Evolutionary conservation across 202 grass and related monocot species (phyloP), one percentile per base, ranked within the genome.

Genomic region (Panicum hallii): DNA sequence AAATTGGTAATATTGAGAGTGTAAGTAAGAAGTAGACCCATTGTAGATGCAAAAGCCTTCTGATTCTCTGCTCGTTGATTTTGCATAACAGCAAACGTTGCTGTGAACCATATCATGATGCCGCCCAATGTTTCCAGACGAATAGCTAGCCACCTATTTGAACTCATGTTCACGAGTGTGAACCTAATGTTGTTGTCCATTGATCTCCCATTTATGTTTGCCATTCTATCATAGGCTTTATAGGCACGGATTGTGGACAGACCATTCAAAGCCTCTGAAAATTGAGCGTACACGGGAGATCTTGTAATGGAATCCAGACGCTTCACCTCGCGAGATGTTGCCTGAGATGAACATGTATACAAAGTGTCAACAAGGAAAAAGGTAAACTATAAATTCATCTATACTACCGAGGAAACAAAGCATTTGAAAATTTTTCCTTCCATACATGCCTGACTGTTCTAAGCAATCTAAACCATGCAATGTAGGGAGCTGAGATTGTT

Each of bases 131-230:
- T 99, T 81, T 99, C 97, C 77, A 99, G 92, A 45, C 97, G 97
- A 82, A 99, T 99, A 28, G 76, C 97, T 56, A 99, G 82, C 97
- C 97, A 99, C 60, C 97, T 88, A 84, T 99, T 99, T 79, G 88
- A 80, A 75, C 97, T 81, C 88, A 96, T 96, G 66, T 94, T 99
- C 56, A 99, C 97, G 2, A 99, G 90, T 56, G 96, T 99, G 84
- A 77, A 99, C 86, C 96, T 94, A 66, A 96, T 86, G 86, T 99
- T 99, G 82, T 96, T 99, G 73, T 99, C 96, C 96, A 99, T 99
- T 88, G 96, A 91, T 79, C 83, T 90, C n/a, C 96, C 93, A 66
- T 99, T 99, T 58, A 95, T 92, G 75, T 70, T 88, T 58, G 96
- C 88, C 96, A 99, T 99, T 83, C 96, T 93, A 87, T 96, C 96